phyloP scores from a whole-genome alignment of 139 green algal species.

The Eudorina sp. region DNA sequence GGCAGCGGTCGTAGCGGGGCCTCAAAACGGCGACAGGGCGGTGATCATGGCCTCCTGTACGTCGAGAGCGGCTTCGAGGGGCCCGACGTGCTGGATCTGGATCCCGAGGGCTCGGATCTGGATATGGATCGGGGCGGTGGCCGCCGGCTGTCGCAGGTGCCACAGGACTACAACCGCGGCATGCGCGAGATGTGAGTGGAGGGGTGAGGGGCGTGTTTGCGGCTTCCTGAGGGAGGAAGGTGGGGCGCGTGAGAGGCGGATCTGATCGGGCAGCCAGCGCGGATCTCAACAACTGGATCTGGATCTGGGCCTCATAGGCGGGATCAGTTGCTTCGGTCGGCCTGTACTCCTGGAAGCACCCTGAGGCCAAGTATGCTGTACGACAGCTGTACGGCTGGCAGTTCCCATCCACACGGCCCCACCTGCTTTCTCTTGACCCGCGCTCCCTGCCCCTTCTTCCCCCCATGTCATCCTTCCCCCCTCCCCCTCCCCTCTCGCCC shows the following conservation, averaged over 20 bases:
- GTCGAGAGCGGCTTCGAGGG: constrained; percentile 33
- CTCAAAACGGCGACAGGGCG: too few species aligned
- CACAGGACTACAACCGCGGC: background rate
- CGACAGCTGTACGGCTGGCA: background rate
- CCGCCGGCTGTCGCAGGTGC: background rate
- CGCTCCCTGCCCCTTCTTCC: background rate
- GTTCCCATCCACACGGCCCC: background rate
- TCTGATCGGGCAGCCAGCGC: background rate
- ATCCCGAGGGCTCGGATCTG: background rate
- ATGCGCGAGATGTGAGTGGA: constrained; percentile 29
- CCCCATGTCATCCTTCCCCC: background rate
- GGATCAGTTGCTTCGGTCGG: background rate
- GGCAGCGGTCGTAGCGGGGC: background rate
- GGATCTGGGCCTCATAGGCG: background rate
- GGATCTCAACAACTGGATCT: too few species aligned
- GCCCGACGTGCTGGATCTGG: background rate
- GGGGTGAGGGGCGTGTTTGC: background rate
- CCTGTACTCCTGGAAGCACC: background rate
- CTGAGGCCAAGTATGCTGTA: constrained; percentile 21
- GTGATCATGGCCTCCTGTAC: background rate
- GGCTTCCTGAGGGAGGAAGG: background rate
- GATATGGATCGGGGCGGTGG: background rate
- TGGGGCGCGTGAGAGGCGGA: background rate
- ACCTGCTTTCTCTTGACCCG: too few species aligned
- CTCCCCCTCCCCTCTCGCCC: background rate